Evolutionary conservation across 2,329 filamentous ascomycete genomes (phyloP).

Genomic region (Niveomyces coronatus): DNA sequence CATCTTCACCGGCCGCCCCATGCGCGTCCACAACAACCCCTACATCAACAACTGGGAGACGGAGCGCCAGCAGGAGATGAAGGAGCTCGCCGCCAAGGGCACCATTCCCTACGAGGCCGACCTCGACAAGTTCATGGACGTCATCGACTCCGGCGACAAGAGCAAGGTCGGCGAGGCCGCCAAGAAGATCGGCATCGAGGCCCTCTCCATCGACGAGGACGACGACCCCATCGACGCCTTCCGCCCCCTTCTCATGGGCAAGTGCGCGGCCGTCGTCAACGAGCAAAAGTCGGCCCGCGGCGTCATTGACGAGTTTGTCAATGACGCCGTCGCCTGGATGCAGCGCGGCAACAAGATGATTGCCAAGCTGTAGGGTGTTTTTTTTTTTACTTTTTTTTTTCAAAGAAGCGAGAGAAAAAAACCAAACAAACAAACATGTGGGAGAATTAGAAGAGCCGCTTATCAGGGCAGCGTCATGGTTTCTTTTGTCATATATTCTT

Average conservation of each 20-base stretch:
- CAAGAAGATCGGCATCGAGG: constrained; percentile 46
- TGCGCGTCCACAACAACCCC: constrained; percentile 85
- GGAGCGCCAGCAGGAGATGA: constrained; percentile 83
- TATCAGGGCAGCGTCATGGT: no score
- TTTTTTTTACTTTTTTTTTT: not conserved
- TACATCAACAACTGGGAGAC: constrained; percentile 97
- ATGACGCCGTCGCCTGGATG: constrained; percentile 64
- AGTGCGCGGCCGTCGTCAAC: constrained; percentile 86
- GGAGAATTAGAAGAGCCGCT: no score
- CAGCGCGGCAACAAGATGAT: constrained; percentile 58
- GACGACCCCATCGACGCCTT: constrained; percentile 90
- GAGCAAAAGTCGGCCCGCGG: constrained; percentile 85
- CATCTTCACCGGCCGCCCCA: constrained; percentile 94
- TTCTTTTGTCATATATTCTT: constrained; percentile 13
- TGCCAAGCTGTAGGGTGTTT: constrained; percentile 54
- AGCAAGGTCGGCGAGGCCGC: constrained; percentile 44
- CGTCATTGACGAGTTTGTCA: constrained; percentile 89
- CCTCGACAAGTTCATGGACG: constrained; percentile 64
- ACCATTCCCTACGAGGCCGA: constrained; percentile 90
- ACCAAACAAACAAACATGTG: constrained; percentile 5
- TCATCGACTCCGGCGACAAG: constrained; percentile 50
- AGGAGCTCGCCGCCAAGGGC: constrained; percentile 80
- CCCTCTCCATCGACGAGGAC: constrained; percentile 57
- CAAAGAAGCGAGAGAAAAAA: not conserved
- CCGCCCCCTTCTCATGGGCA: constrained; percentile 89